These are phyloP conservation scores for Pneumocystis wakefieldiae DNA, from an alignment of 1,139 yeast species.

Conservation along the genomic window DNA sequence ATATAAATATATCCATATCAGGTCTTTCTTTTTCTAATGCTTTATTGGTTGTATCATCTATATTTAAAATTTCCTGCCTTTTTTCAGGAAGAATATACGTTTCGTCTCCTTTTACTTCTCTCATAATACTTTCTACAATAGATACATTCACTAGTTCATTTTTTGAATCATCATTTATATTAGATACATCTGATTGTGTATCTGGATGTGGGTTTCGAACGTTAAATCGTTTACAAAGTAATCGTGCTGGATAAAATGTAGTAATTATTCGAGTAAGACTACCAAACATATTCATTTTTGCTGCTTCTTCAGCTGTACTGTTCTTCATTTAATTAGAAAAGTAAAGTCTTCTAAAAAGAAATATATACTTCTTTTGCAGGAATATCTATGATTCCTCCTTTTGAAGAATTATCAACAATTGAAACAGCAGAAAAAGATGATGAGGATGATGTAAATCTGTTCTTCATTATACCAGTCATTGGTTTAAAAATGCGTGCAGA, in stretches of 20 bases:
- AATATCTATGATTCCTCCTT: constrained; percentile 1
- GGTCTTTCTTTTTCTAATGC: not conserved
- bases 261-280: constrained; percentile 17
- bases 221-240: constrained; percentile 21
- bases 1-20: not conserved
- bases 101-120: not conserved
- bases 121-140: not conserved
- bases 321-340: constrained; percentile 4
- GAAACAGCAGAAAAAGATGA: not conserved
- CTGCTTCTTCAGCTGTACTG: constrained; percentile 16
- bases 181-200: not conserved
- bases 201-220: constrained; percentile 8
- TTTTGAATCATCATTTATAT: not conserved
- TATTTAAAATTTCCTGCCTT: not conserved
- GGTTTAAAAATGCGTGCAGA: constrained; percentile 22
- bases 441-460: constrained; percentile 16
- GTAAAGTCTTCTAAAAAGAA: not conserved
- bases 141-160: not conserved
- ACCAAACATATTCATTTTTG: constrained; percentile 18
- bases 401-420: constrained; percentile 1
- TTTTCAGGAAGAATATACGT: not conserved
- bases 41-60: not conserved
- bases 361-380: not conserved
- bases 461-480: constrained; percentile 19
- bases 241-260: constrained; percentile 18